These are phyloP conservation scores for Metschnikowia cerradonensis DNA, from an alignment of 805 yeast genomes.

Conservation along the genomic window DNA sequence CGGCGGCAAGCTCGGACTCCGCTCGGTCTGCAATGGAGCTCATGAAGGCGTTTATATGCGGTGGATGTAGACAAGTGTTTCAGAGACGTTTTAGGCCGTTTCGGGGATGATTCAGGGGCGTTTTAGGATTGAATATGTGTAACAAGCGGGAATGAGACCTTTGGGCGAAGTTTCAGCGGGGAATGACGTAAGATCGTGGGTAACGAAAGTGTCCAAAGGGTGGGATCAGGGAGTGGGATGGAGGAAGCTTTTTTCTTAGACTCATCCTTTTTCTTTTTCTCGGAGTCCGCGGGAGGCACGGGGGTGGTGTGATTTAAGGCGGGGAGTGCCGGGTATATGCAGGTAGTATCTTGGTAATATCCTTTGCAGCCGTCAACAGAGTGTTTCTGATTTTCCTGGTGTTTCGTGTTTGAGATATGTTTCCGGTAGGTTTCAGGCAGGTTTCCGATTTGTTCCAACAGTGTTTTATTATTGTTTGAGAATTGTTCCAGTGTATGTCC, in stretches of 20 bases:
- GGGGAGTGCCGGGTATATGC: not conserved
- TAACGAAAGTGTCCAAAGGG: not conserved
- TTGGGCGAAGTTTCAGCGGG: no score
- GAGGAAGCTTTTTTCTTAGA: not conserved
- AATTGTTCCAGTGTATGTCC: no score
- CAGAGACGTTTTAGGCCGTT: no score
- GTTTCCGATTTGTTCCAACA: no score
- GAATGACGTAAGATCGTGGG: not conserved
- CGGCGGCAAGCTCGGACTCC: constrained; percentile 11
- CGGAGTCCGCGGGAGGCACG: not conserved
- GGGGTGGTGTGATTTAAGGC: not conserved
- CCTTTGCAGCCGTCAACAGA: not conserved
- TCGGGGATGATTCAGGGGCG: no score
- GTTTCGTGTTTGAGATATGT: no score
- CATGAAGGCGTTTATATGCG: not conserved
- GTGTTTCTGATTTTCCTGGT: no score
- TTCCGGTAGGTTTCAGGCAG: no score
- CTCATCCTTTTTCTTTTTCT: not conserved
- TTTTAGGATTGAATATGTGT: no score
- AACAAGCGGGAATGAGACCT: no score
- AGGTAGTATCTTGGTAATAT: not conserved
- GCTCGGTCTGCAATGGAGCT: constrained; percentile 5
- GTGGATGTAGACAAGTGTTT: not conserved
- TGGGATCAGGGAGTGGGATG: not conserved
- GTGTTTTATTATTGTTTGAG: no score